Evolutionary conservation across 352 stramenopile genomes (phyloP), one percentile per base, ranked within the genome.

Genomic region (Globisporangium alternatum): DNA sequence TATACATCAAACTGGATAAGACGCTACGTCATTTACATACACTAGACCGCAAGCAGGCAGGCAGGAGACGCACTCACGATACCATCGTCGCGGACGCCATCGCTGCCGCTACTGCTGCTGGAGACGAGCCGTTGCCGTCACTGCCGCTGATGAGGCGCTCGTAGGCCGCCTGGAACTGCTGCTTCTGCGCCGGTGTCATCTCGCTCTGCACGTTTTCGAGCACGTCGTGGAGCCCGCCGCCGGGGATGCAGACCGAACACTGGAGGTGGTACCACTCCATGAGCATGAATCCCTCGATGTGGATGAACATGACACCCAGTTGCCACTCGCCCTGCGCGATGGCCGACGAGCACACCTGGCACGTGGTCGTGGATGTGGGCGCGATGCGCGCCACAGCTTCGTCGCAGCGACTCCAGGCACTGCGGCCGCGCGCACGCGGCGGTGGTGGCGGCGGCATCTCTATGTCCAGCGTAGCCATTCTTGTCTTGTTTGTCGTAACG

Each of bases 211-310:
- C 83, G 7, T 69, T 80, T 41, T 84, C 67, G 22, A 91, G 66
- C 48, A 91, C 67, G 39, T 88, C 74, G 35, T 69, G 69, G 37
- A 89, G 67, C 17, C 71, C 71, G 54, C 70, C 72, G 58, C 74
- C 80, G 2, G 83, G 79, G n/a, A 91, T 70, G 55, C 66, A 65
- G 44, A 71, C 69, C 55, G 72, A 77, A 72, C 85, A 93, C 48
- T 76, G 69, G 30, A 93, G 64, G 66, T 93, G 85, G 68, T 91
- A 79, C 85, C 85, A 93, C 68, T 93, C 85, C 81, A 93, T 90
- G 65, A 93, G 77, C 85, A 93, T 91, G 74, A 91, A 93, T 60
- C 85, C 85, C 44, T 93, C 85, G 64, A 90, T 72, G 74, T 93
- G 85, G 65, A 91, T 82, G 67, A 91, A 93, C 85, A 93, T 93